Evolutionary conservation across 495 filamentous ascomycete genomes (phyloP).

Genomic region (Staphylotrichum longicolle): DNA sequence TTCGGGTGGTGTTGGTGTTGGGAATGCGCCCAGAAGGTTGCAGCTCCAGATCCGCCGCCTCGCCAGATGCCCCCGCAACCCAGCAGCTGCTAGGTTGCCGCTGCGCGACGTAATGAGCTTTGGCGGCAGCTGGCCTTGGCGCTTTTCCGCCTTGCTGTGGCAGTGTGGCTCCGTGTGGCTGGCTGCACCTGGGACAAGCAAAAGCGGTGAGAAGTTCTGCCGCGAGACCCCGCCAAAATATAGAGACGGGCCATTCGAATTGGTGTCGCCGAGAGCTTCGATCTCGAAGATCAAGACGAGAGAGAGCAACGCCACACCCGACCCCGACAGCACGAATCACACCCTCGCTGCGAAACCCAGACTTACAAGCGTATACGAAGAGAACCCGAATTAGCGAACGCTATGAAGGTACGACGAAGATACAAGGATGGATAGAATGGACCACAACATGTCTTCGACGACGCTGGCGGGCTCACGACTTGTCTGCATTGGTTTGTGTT

Average conservation of each 20-base stretch:
- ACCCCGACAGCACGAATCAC: not conserved
- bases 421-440: no score
- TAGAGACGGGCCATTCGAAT: constrained; percentile 12
- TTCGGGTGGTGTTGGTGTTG: constrained; percentile 17
- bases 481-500: not conserved
- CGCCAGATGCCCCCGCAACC: constrained; percentile 12
- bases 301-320: not conserved
- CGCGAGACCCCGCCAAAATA: constrained; percentile 39
- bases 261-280: constrained; percentile 1
- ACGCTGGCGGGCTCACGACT: no score
- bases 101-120: constrained; percentile 34
- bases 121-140: constrained; percentile 21
- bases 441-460: not conserved
- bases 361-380: not conserved
- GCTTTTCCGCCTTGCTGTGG: not conserved
- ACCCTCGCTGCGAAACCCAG: not conserved
- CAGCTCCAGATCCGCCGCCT: constrained; percentile 27
- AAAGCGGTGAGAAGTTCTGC: constrained; percentile 33
- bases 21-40: constrained; percentile 6
- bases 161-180: constrained; percentile 25
- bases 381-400: not conserved
- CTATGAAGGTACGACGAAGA: constrained; percentile 30
- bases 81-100: constrained; percentile 31
- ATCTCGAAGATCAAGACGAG: not conserved
- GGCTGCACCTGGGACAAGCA: not conserved